phyloP scores from a whole-genome alignment of 768 basidiomycete species.

The Russula compacta region DNA sequence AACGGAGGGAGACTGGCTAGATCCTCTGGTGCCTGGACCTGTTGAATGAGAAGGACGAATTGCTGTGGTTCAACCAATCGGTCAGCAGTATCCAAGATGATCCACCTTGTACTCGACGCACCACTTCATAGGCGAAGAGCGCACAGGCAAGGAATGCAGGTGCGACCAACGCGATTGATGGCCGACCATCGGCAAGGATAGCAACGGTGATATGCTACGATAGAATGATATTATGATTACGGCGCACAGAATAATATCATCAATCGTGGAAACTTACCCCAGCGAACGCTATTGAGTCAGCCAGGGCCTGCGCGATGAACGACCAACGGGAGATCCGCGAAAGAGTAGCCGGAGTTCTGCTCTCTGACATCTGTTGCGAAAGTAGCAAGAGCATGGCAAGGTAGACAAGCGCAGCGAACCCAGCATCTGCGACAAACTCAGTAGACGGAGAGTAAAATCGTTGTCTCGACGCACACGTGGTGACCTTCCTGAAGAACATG shows the following conservation, averaged over 20 bases:
- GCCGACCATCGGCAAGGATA: constrained; percentile 71
- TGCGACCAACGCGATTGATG: constrained; percentile 72
- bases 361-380: constrained; percentile 63
- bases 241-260: not conserved
- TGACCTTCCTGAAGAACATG: constrained; percentile 37
- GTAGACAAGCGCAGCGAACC: constrained; percentile 57
- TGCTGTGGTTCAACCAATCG: constrained; percentile 41
- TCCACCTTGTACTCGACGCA: constrained; percentile 28
- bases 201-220: constrained; percentile 73
- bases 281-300: constrained; percentile 80
- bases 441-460: not conserved
- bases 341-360: constrained; percentile 70
- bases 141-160: constrained; percentile 80
- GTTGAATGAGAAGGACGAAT: constrained; percentile 72
- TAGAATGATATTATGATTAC: not conserved
- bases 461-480: constrained; percentile 30
- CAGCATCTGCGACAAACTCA: constrained; percentile 48
- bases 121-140: constrained; percentile 75
- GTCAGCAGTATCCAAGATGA: not conserved
- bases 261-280: constrained; percentile 33
- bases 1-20: constrained; percentile 24
- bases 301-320: constrained; percentile 67
- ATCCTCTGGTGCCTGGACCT: constrained; percentile 76
- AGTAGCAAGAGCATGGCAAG: constrained; percentile 57
- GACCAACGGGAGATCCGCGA: constrained; percentile 77